These are phyloP conservation scores for Naganishia liquefaciens DNA, from an alignment of 1,284 basidiomycete genomes.

Conservation along the genomic window DNA sequence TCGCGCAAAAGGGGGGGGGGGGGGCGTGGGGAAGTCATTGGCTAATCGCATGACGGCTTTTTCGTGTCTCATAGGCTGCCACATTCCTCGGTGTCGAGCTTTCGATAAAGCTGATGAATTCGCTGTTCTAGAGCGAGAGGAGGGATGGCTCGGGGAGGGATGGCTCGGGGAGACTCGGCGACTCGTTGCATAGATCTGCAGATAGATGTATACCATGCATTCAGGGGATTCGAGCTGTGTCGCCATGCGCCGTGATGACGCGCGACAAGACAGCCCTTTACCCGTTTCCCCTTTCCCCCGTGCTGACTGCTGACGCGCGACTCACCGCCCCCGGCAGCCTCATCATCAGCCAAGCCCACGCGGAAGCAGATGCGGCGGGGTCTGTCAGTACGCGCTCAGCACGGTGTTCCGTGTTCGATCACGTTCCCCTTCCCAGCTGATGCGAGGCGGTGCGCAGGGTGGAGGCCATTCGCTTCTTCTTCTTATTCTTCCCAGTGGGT, in stretches of 20 bases:
- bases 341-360: not conserved
- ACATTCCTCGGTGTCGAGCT: constrained; percentile 55
- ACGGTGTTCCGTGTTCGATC: too few species aligned
- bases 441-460: constrained; percentile 17
- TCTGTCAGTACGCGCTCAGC: too few species aligned
- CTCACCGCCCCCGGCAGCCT: too few species aligned
- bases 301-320: too few species aligned
- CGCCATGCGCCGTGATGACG: not conserved
- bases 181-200: too few species aligned
- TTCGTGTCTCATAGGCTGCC: too few species aligned
- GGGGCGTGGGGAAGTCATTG: not conserved
- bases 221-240: not conserved
- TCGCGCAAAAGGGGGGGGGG: constrained; percentile 12
- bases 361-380: too few species aligned
- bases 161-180: too few species aligned
- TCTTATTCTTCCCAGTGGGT: not conserved
- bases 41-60: not conserved
- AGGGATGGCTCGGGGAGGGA: too few species aligned
- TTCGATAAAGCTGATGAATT: constrained; percentile 53
- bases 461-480: not conserved
- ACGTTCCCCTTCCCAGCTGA: constrained; percentile 9
- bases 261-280: too few species aligned
- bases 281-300: too few species aligned
- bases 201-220: too few species aligned
- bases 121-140: constrained; percentile 40